A percentile compares a stretch with the other conserved stretches of the same genome.
Evolutionary conservation across 202 grass and related monocot genomes (phyloP).

Genomic region (Panicum hallii): DNA sequence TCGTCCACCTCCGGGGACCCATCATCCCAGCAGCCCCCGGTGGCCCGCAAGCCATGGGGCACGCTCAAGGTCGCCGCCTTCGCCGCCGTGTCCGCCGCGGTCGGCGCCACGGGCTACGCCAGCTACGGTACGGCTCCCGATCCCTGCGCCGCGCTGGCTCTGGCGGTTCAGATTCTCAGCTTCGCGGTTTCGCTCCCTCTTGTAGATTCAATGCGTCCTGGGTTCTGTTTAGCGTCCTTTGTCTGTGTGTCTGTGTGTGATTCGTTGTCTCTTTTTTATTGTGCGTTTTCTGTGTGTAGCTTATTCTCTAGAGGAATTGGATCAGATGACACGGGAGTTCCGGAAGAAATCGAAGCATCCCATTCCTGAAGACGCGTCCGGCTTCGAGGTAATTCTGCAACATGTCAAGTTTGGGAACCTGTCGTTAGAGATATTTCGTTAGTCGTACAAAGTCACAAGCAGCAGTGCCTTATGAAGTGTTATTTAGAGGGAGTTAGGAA

Average conservation of each 20-base stretch:
- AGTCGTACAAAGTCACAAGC: neutral
- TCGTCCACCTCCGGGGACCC: slow-evolving; percentile 46
- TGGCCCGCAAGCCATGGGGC: slow-evolving; percentile 51
- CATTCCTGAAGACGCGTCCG: slow-evolving; percentile 47
- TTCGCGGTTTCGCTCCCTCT: neutral
- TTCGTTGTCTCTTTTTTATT: slow-evolving; percentile 10
- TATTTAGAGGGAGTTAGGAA: slow-evolving; percentile 14
- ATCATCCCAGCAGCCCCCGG: slow-evolving; percentile 34
- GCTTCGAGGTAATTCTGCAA: slow-evolving; percentile 62
- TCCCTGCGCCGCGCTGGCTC: neutral
- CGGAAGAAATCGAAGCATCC: slow-evolving; percentile 55
- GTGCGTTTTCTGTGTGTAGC: slow-evolving; percentile 43
- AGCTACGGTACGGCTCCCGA: slow-evolving; percentile 64
- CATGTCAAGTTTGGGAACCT: slow-evolving; percentile 4
- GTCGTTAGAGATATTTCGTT: slow-evolving; percentile 17
- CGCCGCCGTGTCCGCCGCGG: slow-evolving; percentile 53
- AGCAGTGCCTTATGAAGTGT: neutral
- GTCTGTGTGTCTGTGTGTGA: slow-evolving; percentile 12
- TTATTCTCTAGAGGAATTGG: slow-evolving; percentile 78
- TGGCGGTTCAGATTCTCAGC: slow-evolving; percentile 1
- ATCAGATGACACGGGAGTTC: slow-evolving; percentile 71
- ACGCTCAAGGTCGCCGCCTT: slow-evolving; percentile 57
- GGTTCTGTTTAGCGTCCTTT: slow-evolving; percentile 18
- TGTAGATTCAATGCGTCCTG: neutral
- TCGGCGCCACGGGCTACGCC: slow-evolving; percentile 71